These are phyloP conservation scores for Saccharomycopsis capsularis DNA, from an alignment of 805 yeast genomes.

Conservation along the genomic window DNA sequence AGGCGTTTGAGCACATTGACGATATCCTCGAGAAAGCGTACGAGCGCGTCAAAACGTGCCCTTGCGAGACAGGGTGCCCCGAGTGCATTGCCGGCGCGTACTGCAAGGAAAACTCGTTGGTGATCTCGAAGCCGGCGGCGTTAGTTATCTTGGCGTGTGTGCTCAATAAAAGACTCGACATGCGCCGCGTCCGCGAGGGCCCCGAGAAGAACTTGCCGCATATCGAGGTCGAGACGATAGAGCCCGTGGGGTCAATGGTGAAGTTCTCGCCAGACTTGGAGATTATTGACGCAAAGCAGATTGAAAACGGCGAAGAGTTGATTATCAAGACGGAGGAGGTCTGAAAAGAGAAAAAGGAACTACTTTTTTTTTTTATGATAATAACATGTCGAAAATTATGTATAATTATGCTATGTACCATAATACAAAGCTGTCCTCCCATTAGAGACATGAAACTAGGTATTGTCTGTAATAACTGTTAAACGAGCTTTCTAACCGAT, in stretches of 20 bases:
- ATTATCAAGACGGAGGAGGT: conserved; percentile 10
- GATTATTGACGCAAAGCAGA: conserved; percentile 36
- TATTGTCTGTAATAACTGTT: too few relatives aligned
- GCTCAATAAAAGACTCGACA: conserved; percentile 45
- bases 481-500: neutral
- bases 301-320: conserved; percentile 16
- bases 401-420: too few relatives aligned
- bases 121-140: conserved; percentile 84
- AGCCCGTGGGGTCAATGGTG: conserved; percentile 47
- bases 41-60: conserved; percentile 54
- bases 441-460: too few relatives aligned
- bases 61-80: conserved; percentile 64
- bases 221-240: conserved; percentile 54
- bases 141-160: conserved; percentile 57
- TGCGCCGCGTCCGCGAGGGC: conserved; percentile 20
- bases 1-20: conserved; percentile 74
- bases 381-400: too few relatives aligned
- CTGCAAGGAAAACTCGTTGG: conserved; percentile 77
- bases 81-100: conserved; percentile 77
- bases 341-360: too few relatives aligned
- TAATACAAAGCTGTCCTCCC: too few relatives aligned
- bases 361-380: too few relatives aligned
- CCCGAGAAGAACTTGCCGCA: conserved; percentile 20
- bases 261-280: conserved; percentile 57
- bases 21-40: conserved; percentile 56